phyloP scores from a whole-genome alignment of 106 monocot genomes.

The Dendrobium chrysotoxum region DNA sequence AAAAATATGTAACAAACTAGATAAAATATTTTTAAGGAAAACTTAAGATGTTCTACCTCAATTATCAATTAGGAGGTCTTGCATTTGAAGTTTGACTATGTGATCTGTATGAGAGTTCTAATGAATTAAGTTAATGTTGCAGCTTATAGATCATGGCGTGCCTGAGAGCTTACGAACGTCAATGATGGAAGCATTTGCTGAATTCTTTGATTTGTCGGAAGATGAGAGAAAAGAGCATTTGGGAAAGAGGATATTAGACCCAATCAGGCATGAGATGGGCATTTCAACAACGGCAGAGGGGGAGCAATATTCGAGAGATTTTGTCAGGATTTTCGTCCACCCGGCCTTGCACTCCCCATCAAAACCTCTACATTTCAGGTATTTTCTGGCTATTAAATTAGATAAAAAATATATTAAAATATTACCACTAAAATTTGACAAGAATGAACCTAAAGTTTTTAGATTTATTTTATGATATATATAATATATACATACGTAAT shows the following conservation, averaged over 20 bases:
- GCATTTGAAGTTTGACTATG: no score
- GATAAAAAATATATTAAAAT: no score
- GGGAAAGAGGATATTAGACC: slow-evolving; percentile 29
- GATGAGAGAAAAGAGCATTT: slow-evolving; percentile 47
- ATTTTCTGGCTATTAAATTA: not conserved
- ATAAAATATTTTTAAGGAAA: no score
- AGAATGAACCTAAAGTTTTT: no score
- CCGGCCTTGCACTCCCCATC: slow-evolving; percentile 43
- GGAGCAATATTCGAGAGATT: slow-evolving; percentile 50
- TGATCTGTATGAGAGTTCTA: no score
- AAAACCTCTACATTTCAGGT: slow-evolving; percentile 50
- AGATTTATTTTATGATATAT: no score
- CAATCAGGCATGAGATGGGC: slow-evolving; percentile 54
- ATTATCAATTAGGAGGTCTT: no score
- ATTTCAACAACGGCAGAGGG: slow-evolving; percentile 37
- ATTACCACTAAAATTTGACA: no score
- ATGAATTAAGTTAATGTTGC: not conserved
- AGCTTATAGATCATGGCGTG: slow-evolving; percentile 47
- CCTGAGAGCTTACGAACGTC: slow-evolving; percentile 12
- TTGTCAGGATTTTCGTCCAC: slow-evolving; percentile 44
- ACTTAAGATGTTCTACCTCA: no score
- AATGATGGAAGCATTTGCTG: not conserved
- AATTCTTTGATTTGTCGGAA: slow-evolving; percentile 24
- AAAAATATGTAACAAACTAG: no score
- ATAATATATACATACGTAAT: no score